Evolutionary conservation across 78 protist genomes (phyloP), one percentile per base, ranked within the genome.

Genomic region (Acrasis kona): DNA sequence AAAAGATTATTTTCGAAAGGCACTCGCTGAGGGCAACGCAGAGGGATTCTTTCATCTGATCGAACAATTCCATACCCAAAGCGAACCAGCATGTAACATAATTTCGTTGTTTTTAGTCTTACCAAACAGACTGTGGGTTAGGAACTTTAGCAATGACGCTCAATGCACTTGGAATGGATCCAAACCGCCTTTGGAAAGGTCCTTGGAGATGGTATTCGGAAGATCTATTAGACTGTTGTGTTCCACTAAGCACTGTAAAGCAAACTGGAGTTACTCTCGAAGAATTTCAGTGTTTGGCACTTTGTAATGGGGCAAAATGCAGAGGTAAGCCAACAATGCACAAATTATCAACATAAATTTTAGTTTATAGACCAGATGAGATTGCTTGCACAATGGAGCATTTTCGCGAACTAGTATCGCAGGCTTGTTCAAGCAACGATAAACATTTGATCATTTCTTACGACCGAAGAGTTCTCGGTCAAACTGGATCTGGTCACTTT

Each of bases 401-500:
- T n/a, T n/a, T n/a, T n/a, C n/a, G n/a, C n/a, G n/a, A n/a, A n/a
- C n/a, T n/a, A n/a, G n/a, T n/a, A n/a, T n/a, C n/a, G n/a, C n/a
- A n/a, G n/a, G n/a, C n/a, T n/a, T n/a, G n/a, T n/a, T n/a, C 9
- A 27, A 74, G 41, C 6, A 68, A 72, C 65, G 61, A 65, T 10
- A 57, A 41, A 6, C 27, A 30, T 27, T 8, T 80, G 3, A 73
- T 80, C n/a, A 73, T 79, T 9, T 19, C 77, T 12, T 81, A 39
- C 41, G 0, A 5, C 12, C 50, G 85, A 42, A 2, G 29, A 3
- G 28, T 12, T 0, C 67, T 78, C n/a, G 85, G 85, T 27, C 85
- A 81, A 76, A 81, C 85, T 0, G 85, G 85, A 34, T 40, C 2
- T 0, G 85, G 85, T 28, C 85, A 81, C 31, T 81, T 81, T 2